A percentile compares a stretch with the other conserved stretches of the same genome.
These are phyloP conservation scores for Cercospora zeina DNA, from an alignment of 2,329 filamentous ascomycete genomes.

Conservation along the genomic window DNA sequence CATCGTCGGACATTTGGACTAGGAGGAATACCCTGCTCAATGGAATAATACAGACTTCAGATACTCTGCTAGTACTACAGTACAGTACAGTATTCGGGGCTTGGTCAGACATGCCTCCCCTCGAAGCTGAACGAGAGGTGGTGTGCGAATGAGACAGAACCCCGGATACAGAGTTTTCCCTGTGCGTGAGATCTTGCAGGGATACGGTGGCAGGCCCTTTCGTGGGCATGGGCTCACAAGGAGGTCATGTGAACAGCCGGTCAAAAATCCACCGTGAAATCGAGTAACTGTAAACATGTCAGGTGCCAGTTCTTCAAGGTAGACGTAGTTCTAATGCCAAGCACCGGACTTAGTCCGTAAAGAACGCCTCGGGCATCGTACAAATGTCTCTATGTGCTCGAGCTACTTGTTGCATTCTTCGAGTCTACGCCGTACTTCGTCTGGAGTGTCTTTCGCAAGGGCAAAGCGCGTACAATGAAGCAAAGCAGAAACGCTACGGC, in stretches of 20 bases:
- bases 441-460: constrained; percentile 15
- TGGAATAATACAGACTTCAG: not conserved
- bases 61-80: not conserved
- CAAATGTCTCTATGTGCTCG: not conserved
- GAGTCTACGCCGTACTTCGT: constrained; percentile 14
- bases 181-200: no score
- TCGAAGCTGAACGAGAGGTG: no score
- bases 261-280: no score
- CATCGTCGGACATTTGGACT: not conserved
- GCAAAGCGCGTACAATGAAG: constrained; percentile 16
- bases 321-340: not conserved
- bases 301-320: no score
- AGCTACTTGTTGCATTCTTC: not conserved
- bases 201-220: not conserved
- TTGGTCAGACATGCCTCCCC: no score
- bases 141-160: no score
- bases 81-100: no score
- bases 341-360: not conserved
- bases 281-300: no score
- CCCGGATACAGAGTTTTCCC: no score
- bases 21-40: not conserved
- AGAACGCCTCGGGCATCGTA: not conserved
- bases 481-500: constrained; percentile 14
- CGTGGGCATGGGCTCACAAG: no score
- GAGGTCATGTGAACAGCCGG: no score